Conservation (phyloP, 768 basidiomycete genomes). For the Leucosporidium scottii region DNA sequence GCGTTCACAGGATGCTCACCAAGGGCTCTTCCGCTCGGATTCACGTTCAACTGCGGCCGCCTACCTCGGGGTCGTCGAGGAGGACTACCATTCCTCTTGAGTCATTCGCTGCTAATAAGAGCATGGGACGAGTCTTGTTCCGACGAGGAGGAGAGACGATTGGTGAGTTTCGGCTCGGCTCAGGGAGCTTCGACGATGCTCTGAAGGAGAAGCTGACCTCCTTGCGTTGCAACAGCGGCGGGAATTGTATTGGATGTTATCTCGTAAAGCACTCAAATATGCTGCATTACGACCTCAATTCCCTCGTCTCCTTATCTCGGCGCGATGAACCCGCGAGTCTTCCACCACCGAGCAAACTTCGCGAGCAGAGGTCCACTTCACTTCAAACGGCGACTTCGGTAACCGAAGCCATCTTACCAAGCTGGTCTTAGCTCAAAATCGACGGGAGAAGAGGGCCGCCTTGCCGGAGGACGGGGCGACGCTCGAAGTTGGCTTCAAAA, state of each 20-base stretch:
- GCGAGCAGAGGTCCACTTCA: neutral
- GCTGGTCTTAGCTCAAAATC: neutral
- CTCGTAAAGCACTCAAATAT: neutral
- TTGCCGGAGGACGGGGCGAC: neutral
- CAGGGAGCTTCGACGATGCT: neutral
- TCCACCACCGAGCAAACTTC: neutral
- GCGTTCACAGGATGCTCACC: slow-evolving; percentile 61
- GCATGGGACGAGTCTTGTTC: slow-evolving; percentile 88
- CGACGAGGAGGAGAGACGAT: slow-evolving; percentile 88
- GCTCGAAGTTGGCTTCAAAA: no score
- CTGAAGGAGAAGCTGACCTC: neutral
- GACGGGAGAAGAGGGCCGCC: no score
- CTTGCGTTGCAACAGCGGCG: neutral
- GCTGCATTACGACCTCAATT: no score
- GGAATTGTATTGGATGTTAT: neutral
- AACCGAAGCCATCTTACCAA: neutral
- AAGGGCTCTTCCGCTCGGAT: slow-evolving; percentile 80
- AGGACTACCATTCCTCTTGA: slow-evolving; percentile 72
- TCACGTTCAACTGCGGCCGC: slow-evolving; percentile 61
- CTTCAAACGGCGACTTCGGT: neutral
- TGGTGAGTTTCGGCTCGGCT: slow-evolving; percentile 39
- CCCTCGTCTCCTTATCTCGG: no score
- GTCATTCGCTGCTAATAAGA: slow-evolving; percentile 77
- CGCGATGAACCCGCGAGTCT: no score
- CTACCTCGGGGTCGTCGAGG: slow-evolving; percentile 41